phyloP scores from a whole-genome alignment of 2,329 filamentous ascomycete species.

The Neopestalotiopsis sp. region DNA sequence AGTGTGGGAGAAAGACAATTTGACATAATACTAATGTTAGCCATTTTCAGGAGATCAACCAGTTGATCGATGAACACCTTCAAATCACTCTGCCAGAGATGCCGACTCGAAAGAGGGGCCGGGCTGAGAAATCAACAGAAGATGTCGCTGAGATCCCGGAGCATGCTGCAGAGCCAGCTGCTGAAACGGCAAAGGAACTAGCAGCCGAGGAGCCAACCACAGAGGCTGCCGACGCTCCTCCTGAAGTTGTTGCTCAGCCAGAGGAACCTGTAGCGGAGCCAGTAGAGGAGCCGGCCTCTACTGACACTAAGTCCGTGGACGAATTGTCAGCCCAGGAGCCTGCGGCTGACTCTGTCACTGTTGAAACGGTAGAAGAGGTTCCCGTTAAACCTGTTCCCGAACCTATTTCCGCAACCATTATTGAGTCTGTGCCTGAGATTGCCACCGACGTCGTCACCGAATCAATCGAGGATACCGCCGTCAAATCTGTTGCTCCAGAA shows the following conservation, averaged over 20 bases:
- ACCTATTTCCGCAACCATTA: not conserved
- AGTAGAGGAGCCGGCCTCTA: not conserved
- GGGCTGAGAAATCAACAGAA: not conserved
- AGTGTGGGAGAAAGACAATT: not conserved
- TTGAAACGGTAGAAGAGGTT: not conserved
- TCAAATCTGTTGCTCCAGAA: not conserved
- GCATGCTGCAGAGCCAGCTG: not conserved
- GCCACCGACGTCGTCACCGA: not conserved
- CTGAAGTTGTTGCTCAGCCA: not conserved
- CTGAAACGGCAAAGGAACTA: not conserved
- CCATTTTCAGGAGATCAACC: conserved; percentile 45
- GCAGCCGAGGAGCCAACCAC: not conserved
- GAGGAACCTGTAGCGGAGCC: not conserved
- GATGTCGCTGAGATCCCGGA: not conserved
- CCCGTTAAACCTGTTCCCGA: not conserved
- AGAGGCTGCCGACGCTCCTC: not conserved
- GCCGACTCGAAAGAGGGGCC: conserved; percentile 28
- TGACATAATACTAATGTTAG: not conserved
- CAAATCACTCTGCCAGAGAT: conserved; percentile 36
- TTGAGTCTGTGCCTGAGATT: not conserved
- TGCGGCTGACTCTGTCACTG: not conserved
- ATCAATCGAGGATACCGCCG: not conserved
- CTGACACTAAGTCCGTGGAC: not conserved
- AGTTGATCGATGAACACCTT: conserved; percentile 47
- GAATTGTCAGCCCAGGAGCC: not conserved